Base-by-base conservation (phyloP, 495 filamentous ascomycete species). In the Talaromyces adpressus region DNA sequence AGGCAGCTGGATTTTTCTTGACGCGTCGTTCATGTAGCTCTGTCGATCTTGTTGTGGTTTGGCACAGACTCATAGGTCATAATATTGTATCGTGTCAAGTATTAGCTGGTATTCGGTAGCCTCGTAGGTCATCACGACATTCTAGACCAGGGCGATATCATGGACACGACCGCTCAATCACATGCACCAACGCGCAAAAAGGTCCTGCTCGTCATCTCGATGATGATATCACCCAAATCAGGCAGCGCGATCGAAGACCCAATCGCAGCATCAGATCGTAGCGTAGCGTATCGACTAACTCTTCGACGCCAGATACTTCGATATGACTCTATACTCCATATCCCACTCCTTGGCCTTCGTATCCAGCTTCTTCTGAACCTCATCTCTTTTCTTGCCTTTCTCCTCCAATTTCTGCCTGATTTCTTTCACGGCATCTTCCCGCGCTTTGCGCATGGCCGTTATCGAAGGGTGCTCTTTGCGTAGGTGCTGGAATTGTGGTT, bases 331-430 rank as follows among this genome's bases (percentile, higher is more conserved):
- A 70, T 78, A 69, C 66, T 81, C 79, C 1, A 71, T 77, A 52
- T 81, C 75, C 18, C 75, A 67, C 62, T 79, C 77, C 59, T 78
- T 79, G 30, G 70, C 67, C 65, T 80, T 81, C 67, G 79, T 79
- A 57, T 81, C 77, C 64, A 81, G 74, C 5, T 71, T 71, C 61
- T 69, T 72, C 59, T 81, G 75, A 0, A 79, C 68, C 18, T 80
- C 72, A 36, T 77, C 75, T 54, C 70, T 73, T 65, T 78, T 80
- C 62, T 68, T 68, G 62, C 77, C 72, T 1, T 70, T 68, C 36
- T 74, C 73, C 51, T 78, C 71, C 30, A 81, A 66, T 54, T 69
- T 77, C 63, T 72, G 68, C 63, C 72, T 76, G 14, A 72, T 68
- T 67, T 82, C 74, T 64, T 68, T 72, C 23, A 72, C 77, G n/a